These are phyloP conservation scores for Cyclospora cayetanensis DNA, from an alignment of 169 alveolate genomes.

Conservation along the genomic window DNA sequence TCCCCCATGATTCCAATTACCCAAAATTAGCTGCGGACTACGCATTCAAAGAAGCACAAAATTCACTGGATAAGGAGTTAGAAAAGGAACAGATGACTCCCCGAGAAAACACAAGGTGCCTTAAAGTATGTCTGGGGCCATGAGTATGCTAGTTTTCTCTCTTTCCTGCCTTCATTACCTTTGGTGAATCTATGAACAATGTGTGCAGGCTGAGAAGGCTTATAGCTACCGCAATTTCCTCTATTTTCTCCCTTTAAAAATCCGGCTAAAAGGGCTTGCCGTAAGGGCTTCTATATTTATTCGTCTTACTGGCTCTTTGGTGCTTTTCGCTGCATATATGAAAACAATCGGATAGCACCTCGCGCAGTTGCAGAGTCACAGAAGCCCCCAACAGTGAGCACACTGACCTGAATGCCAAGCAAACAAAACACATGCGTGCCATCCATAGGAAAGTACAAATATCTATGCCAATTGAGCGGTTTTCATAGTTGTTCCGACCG, in stretches of 20 bases:
- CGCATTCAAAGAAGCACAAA: not conserved
- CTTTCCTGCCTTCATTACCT: too few species aligned
- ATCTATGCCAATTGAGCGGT: not conserved
- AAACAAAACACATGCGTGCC: not conserved
- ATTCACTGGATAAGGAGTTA: not conserved
- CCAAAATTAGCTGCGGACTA: slow-evolving; percentile 73
- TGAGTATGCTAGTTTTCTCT: too few species aligned
- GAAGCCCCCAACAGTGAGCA: slow-evolving; percentile 74
- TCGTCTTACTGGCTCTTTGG: slow-evolving; percentile 35
- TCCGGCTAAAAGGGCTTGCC: too few species aligned
- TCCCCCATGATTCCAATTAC: slow-evolving; percentile 80
- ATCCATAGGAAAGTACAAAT: not conserved
- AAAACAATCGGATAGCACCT: slow-evolving; percentile 74
- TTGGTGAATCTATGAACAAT: not conserved
- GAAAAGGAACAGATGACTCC: not conserved
- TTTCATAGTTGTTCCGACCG: too few species aligned
- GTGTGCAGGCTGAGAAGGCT: too few species aligned
- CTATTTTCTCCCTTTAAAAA: not conserved
- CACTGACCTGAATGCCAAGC: slow-evolving; percentile 43
- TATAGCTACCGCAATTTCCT: too few species aligned
- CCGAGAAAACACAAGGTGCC: too few species aligned
- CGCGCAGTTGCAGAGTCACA: slow-evolving; percentile 78
- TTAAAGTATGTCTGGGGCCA: too few species aligned
- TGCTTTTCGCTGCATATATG: slow-evolving; percentile 58
- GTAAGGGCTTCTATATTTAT: too few species aligned